These are phyloP conservation scores for Nemophila menziesii DNA, from an alignment of 257 asterid genomes.

Conservation along the genomic window DNA sequence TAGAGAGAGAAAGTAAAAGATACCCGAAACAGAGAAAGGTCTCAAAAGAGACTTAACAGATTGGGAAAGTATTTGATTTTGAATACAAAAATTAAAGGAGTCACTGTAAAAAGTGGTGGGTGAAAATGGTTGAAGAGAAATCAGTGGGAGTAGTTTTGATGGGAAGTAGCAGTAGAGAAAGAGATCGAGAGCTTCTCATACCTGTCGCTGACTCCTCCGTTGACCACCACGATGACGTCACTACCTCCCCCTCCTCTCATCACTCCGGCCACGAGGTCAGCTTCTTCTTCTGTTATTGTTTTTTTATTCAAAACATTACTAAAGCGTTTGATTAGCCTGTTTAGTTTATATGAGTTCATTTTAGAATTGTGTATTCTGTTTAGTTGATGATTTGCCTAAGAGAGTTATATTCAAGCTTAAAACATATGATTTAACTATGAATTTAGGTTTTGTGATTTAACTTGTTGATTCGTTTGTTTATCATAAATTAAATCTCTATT, in stretches of 20 bases:
- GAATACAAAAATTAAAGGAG: not conserved
- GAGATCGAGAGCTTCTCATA: slow-evolving; percentile 92
- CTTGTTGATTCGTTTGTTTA: too few relatives aligned
- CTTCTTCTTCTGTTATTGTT: not conserved
- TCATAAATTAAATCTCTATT: too few relatives aligned
- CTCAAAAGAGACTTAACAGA: not conserved
- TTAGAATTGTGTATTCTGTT: not conserved
- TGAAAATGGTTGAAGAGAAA: slow-evolving; percentile 76
- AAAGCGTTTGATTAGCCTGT: too few relatives aligned
- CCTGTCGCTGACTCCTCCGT: slow-evolving; percentile 67
- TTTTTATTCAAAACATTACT: not conserved
- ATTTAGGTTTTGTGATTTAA: too few relatives aligned
- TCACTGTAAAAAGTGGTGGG: not conserved
- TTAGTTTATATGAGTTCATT: too few relatives aligned
- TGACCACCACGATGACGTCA: slow-evolving; percentile 26
- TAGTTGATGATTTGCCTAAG: too few relatives aligned
- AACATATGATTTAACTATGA: too few relatives aligned
- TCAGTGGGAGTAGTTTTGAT: slow-evolving; percentile 31
- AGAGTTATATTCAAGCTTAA: too few relatives aligned
- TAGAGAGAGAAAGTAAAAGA: not conserved
- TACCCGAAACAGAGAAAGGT: not conserved
- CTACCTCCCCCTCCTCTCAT: slow-evolving; percentile 44
- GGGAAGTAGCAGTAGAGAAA: slow-evolving; percentile 40
- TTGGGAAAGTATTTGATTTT: too few relatives aligned
- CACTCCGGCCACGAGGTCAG: slow-evolving; percentile 74